Conservation (phyloP, 2,329 filamentous ascomycete genomes). For the Dothistroma septosporum region DNA sequence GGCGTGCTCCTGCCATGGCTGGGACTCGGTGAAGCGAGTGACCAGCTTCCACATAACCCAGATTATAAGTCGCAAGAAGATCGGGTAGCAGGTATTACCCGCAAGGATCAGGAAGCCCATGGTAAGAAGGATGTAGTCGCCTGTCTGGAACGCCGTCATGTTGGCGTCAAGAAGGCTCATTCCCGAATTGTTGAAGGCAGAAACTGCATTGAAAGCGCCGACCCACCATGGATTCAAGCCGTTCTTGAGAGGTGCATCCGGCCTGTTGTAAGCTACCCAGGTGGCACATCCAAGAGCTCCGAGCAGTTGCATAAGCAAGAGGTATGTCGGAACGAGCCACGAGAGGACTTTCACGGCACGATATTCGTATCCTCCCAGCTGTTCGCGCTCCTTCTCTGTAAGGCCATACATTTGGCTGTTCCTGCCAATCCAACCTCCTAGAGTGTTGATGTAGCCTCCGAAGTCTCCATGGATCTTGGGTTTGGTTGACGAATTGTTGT, state of each 20-base stretch:
- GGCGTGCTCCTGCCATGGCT: constrained; percentile 38
- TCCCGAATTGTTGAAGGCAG: constrained; percentile 68
- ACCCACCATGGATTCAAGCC: constrained; percentile 65
- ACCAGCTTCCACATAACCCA: constrained; percentile 52
- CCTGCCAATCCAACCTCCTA: constrained; percentile 33
- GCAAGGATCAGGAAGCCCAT: constrained; percentile 46
- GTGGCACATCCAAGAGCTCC: constrained; percentile 58
- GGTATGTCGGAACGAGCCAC: constrained; percentile 59
- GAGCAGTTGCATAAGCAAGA: constrained; percentile 55
- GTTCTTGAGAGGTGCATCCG: constrained; percentile 50
- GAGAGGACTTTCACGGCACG: constrained; percentile 58
- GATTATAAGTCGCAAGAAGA: constrained; percentile 55
- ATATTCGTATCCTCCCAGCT: constrained; percentile 61
- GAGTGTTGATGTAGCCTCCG: constrained; percentile 17
- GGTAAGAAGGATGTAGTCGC: constrained; percentile 45
- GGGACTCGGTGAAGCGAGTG: constrained; percentile 32
- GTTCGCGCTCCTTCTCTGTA: constrained; percentile 51
- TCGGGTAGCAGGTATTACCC: constrained; percentile 56
- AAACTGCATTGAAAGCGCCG: constrained; percentile 63
- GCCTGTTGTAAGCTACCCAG: constrained; percentile 54
- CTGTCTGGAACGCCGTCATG: constrained; percentile 56
- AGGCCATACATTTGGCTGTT: constrained; percentile 56
- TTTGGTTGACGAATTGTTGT: not conserved
- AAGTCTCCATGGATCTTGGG: constrained; percentile 7
- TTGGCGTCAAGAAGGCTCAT: constrained; percentile 65